These are phyloP conservation scores for Apiotrichum gamsii DNA, from an alignment of 1,284 basidiomycete genomes.

Conservation along the genomic window DNA sequence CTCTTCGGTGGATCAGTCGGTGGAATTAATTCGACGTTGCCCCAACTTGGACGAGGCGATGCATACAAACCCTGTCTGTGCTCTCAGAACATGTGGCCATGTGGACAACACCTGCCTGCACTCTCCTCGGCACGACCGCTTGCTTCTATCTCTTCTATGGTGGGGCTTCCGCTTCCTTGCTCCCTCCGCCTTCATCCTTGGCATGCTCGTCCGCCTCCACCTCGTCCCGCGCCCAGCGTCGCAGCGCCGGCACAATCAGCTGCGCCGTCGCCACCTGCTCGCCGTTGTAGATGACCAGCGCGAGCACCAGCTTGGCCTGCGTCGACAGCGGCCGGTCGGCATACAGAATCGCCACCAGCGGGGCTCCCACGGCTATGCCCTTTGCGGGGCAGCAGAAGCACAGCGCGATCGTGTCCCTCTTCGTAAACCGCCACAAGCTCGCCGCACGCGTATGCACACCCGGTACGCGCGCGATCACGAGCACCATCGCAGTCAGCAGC, in stretches of 20 bases:
- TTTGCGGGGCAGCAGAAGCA: conserved; percentile 27
- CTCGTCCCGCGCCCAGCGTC: conserved; percentile 8
- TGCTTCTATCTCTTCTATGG: no score
- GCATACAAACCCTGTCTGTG: no score
- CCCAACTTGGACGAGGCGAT: no score
- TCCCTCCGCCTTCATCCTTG: neutral
- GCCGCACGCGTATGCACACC: conserved; percentile 1
- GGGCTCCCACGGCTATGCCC: conserved; percentile 20
- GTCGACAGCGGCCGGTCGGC: neutral
- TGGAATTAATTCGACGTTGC: no score
- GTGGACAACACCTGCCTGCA: no score
- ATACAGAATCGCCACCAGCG: conserved; percentile 23
- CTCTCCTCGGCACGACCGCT: no score
- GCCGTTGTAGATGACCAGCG: conserved; percentile 9
- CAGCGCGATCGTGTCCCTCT: conserved; percentile 18
- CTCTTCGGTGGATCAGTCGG: no score
- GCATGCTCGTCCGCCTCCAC: neutral
- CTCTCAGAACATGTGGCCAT: no score
- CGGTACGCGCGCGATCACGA: conserved; percentile 26
- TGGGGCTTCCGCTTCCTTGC: no score
- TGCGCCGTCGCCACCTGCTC: conserved; percentile 7
- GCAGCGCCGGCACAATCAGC: conserved; percentile 3
- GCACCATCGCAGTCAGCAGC: conserved; percentile 27
- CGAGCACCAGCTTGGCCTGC: conserved; percentile 7
- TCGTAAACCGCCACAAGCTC: conserved; percentile 14